phyloP scores from a whole-genome alignment of 345 rosid species.

The Syzygium aromaticum region DNA sequence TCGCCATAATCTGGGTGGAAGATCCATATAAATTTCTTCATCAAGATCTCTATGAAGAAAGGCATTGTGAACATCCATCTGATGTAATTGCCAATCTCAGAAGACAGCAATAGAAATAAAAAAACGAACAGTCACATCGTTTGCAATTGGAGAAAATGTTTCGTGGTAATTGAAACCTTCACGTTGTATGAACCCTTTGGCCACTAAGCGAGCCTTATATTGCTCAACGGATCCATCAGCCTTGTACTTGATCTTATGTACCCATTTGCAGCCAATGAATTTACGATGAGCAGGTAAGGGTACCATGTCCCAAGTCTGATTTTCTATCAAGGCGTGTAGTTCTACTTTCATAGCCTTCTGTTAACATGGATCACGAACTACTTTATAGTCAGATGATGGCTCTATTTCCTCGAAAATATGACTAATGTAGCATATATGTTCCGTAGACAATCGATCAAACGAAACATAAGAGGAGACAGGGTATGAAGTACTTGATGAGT shows the following conservation, averaged over 20 bases:
- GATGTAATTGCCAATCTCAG: too few species aligned
- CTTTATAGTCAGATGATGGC: not conserved
- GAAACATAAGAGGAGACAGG: not conserved
- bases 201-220: too few species aligned
- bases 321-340: not conserved
- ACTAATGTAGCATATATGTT: not conserved
- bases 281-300: accelerated
- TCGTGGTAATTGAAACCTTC: too few species aligned
- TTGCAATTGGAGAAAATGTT: too few species aligned
- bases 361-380: accelerated
- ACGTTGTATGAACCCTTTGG: too few species aligned
- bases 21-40: not conserved
- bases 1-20: not conserved
- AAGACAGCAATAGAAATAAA: too few species aligned
- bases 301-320: not conserved
- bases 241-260: too few species aligned
- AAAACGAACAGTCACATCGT: too few species aligned
- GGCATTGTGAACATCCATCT: too few species aligned
- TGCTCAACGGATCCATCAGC: too few species aligned
- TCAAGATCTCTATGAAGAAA: not conserved
- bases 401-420: not conserved
- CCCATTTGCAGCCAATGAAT: not conserved
- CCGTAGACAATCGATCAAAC: not conserved
- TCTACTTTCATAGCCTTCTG: not conserved
- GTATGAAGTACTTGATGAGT: not conserved